Evolutionary conservation across 805 yeast genomes (phyloP), one percentile per base, ranked within the genome.

Genomic region (Myxozyma neotropica): DNA sequence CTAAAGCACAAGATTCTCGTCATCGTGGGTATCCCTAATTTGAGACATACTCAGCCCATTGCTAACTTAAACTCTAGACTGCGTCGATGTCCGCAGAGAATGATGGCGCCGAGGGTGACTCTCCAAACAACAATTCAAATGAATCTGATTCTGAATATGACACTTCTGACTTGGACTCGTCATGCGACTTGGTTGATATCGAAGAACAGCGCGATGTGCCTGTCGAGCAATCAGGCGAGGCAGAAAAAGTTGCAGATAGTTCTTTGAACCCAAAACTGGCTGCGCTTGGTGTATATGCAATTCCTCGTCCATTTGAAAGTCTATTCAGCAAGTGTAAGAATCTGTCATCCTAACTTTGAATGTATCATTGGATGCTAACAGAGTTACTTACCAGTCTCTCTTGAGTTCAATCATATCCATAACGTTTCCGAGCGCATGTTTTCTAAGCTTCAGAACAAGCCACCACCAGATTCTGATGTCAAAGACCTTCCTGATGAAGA

Each of bases 371-470:
- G 3, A 26, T 10, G 13, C 29, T 21, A 29, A 39, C 35, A 6
- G n/a, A 24, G 17, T 29, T 31, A 72, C 1, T 73, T 89, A 44
- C 94, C 89, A 2, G 82, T 87, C 3, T 89, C 88, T 68, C 70
- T 87, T 5, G 82, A 84, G 63, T 96, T 96, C 0, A 69, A 83
- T 33, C 89, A 86, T 67, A 92, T 87, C 68, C 78, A 88, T 42
- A 89, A 90, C 70, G 89, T 90, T 66, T 86, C 96, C 0, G 59
- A 55, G 26, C 55, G 59, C 26, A 55, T 55, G 59, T 49, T 55
- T 36, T 42, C 59, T 4, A 55, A 49, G 27, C 50, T 55, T 15
- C 46, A 49, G 10, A 55, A 49, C 40, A 39, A 49, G 24, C 43
- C 56, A 7, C 21, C 31, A 1, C 33, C 45, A n/a, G 53, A n/a